These are phyloP conservation scores for Salix caprea DNA, from an alignment of 345 rosid genomes.

Conservation along the genomic window DNA sequence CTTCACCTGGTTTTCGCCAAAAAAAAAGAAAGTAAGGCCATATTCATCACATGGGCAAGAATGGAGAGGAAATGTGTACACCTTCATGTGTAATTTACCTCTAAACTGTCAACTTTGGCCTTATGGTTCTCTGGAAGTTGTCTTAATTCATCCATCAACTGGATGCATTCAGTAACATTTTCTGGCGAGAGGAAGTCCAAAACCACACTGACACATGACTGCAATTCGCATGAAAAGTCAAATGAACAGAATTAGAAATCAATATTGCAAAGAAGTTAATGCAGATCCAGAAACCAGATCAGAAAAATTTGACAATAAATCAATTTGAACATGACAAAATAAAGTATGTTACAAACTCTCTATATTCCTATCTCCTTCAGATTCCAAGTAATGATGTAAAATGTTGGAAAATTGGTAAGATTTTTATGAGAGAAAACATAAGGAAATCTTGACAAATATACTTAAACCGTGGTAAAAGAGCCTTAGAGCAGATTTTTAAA, in stretches of 20 bases:
- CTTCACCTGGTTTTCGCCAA: slow-evolving; percentile 53
- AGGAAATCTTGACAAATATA: no score
- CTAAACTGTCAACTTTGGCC: slow-evolving; percentile 56
- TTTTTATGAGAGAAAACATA: no score
- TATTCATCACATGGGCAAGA: not conserved
- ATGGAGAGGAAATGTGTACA: not conserved
- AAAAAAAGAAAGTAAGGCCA: not conserved
- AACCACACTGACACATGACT: slow-evolving; percentile 89
- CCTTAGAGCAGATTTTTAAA: no score
- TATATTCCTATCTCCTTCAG: no score
- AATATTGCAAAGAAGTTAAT: not conserved
- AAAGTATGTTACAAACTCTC: no score
- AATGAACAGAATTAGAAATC: slow-evolving; percentile 3
- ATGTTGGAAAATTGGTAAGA: no score
- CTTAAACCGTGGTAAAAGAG: no score
- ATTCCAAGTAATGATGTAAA: no score
- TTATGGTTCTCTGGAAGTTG: slow-evolving; percentile 62
- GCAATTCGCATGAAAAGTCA: slow-evolving; percentile 19
- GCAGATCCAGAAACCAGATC: not conserved
- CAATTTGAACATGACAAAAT: not conserved
- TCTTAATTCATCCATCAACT: slow-evolving; percentile 60
- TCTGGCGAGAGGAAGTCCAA: slow-evolving; percentile 86
- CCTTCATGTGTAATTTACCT: slow-evolving; percentile 40
- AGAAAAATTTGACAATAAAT: not conserved
- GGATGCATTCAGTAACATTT: slow-evolving; percentile 56